Evolutionary conservation across 768 basidiomycete genomes (phyloP).

Genomic region (Kwoniella sp.): DNA sequence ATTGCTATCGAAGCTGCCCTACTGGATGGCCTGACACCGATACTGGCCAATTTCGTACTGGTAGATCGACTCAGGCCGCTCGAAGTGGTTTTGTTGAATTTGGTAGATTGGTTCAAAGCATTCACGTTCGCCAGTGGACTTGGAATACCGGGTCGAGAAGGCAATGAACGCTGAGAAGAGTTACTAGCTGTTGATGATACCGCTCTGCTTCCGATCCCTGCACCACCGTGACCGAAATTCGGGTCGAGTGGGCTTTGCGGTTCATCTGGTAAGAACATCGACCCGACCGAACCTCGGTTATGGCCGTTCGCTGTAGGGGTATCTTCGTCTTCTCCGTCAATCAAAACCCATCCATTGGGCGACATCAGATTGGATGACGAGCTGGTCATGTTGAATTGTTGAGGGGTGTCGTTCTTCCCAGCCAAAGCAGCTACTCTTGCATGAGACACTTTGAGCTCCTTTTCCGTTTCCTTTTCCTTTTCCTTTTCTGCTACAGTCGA

Average conservation of each 20-base stretch:
- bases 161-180: constrained; percentile 32
- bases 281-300: neutral
- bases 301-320: constrained; percentile 16
- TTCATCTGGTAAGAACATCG: constrained; percentile 12
- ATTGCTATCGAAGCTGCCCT: neutral
- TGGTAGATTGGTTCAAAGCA: constrained; percentile 12
- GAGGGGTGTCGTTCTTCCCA: constrained; percentile 10
- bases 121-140: constrained; percentile 33
- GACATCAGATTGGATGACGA: constrained; percentile 19
- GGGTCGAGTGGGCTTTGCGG: constrained; percentile 36
- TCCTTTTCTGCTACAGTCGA: constrained; percentile 1
- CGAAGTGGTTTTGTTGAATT: neutral
- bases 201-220: constrained; percentile 12
- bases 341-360: constrained; percentile 47
- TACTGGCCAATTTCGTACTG: constrained; percentile 3
- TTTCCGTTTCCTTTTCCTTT: constrained; percentile 1
- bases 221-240: constrained; percentile 4
- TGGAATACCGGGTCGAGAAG: constrained; percentile 46
- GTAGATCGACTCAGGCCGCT: constrained; percentile 15
- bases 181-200: constrained; percentile 41
- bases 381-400: constrained; percentile 10
- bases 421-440: constrained; percentile 25
- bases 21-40: constrained; percentile 10
- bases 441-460: constrained; percentile 18
- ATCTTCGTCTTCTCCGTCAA: constrained; percentile 28